phyloP scores from a whole-genome alignment of 1,284 basidiomycete genomes.

The Clitocybe nebularis region DNA sequence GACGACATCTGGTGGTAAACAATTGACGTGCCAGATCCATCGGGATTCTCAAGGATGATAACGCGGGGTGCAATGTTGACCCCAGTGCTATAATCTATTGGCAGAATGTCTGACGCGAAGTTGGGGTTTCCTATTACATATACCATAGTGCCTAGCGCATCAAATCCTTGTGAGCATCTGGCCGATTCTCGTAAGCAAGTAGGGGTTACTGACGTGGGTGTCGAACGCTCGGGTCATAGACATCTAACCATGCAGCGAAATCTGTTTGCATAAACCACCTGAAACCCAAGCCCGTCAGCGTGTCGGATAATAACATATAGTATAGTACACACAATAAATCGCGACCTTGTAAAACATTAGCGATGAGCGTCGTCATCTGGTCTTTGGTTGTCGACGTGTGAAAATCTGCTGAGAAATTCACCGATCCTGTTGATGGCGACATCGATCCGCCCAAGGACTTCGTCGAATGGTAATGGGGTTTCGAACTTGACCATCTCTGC shows the following conservation, averaged over 20 bases:
- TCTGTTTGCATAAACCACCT: constrained; percentile 4
- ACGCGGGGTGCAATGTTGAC: constrained; percentile 9
- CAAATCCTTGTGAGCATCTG: too few relatives aligned
- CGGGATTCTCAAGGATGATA: constrained; percentile 6
- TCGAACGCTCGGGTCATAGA: neutral
- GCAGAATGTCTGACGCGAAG: constrained; percentile 7
- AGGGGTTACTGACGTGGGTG: neutral
- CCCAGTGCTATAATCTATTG: constrained; percentile 6
- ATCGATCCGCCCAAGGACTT: constrained; percentile 4
- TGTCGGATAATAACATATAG: neutral
- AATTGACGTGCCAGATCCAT: neutral
- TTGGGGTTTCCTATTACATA: constrained; percentile 11
- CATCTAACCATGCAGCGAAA: constrained; percentile 3
- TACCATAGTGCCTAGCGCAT: neutral
- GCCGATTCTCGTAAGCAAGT: too few relatives aligned
- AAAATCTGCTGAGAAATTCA: constrained; percentile 5
- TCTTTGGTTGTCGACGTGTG: constrained; percentile 1
- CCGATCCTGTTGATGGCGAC: constrained; percentile 5
- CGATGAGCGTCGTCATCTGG: neutral
- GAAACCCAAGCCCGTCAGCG: neutral
- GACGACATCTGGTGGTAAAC: neutral
- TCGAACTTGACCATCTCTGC: constrained; percentile 7
- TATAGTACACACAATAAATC: constrained; percentile 2
- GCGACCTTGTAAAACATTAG: neutral
- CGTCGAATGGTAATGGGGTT: constrained; percentile 5